A percentile compares a stretch with the other conserved stretches of the same genome.
phyloP scores from a whole-genome alignment of 2,329 filamentous ascomycete genomes.

The Monilinia fructicola region DNA sequence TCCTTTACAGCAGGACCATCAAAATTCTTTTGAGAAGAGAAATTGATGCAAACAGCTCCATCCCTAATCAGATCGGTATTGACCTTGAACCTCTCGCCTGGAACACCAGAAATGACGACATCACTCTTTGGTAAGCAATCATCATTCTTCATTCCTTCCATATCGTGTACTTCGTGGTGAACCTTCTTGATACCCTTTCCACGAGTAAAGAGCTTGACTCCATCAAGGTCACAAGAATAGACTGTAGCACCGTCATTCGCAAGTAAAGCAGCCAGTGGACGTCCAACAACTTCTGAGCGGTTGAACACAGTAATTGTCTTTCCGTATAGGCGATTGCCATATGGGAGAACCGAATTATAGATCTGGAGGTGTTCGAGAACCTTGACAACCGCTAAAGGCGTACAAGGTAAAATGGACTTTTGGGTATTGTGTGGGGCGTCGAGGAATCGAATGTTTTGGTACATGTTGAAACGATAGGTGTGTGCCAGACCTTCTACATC shows the following conservation, averaged over 20 bases:
- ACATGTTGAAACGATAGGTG: conserved; percentile 98
- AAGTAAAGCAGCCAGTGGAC: conserved; percentile 85
- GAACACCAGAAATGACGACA: conserved; percentile 92
- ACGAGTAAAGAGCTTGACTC: conserved; percentile 88
- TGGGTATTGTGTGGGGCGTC: conserved; percentile 73
- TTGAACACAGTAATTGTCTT: conserved; percentile 97
- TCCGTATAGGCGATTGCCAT: conserved; percentile 89
- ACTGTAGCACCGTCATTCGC: conserved; percentile 96
- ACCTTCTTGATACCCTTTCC: conserved; percentile 83
- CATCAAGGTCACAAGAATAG: conserved; percentile 90
- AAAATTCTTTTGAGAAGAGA: conserved; percentile 95
- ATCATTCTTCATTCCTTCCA: conserved; percentile 76
- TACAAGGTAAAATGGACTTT: conserved; percentile 94
- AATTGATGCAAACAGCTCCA: conserved; percentile 98
- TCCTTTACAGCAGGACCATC: conserved; percentile 81
- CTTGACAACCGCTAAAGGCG: conserved; percentile 93
- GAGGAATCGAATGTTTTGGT: conserved; percentile 94
- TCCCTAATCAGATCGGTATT: conserved; percentile 79
- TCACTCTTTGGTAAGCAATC: conserved; percentile 85
- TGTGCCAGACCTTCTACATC: conserved; percentile 95
- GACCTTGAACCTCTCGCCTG: conserved; percentile 85
- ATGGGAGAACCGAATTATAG: conserved; percentile 91
- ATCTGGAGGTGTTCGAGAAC: conserved; percentile 94
- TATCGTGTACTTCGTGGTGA: conserved; percentile 75
- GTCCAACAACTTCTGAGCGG: conserved; percentile 90